Conservation (phyloP, 2,329 filamentous ascomycete species). For the Penicillium sp. region DNA sequence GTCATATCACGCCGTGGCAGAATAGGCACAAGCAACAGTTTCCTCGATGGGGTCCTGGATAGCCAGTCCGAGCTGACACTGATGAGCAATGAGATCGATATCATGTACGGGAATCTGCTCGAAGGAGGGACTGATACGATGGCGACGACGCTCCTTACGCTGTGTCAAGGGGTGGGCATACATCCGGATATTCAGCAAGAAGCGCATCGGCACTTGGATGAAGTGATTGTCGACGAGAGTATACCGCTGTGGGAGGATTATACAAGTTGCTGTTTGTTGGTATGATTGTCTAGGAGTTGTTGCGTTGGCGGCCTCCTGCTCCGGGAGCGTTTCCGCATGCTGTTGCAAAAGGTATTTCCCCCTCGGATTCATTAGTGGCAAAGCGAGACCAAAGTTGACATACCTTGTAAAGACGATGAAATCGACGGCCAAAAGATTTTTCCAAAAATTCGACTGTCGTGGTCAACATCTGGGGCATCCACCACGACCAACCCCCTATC, state of each 20-base stretch:
- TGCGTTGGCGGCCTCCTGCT: slow-evolving; percentile 57
- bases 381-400: not conserved
- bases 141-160: slow-evolving; percentile 43
- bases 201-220: slow-evolving; percentile 56
- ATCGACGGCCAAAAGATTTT: slow-evolving; percentile 53
- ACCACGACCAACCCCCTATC: slow-evolving; percentile 52
- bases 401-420: slow-evolving; percentile 41
- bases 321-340: slow-evolving; percentile 24
- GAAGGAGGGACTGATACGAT: slow-evolving; percentile 49
- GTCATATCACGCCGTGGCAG: slow-evolving; percentile 39
- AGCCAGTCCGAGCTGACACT: slow-evolving; percentile 35
- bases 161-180: slow-evolving; percentile 22
- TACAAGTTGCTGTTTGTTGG: slow-evolving; percentile 45
- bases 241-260: slow-evolving; percentile 52
- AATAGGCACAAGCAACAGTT: slow-evolving; percentile 31
- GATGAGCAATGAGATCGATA: slow-evolving; percentile 48
- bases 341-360: slow-evolving; percentile 31
- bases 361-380: not conserved
- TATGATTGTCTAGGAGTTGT: slow-evolving; percentile 60
- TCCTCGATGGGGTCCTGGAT: slow-evolving; percentile 51
- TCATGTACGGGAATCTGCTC: slow-evolving; percentile 33
- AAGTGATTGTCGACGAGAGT: slow-evolving; percentile 53
- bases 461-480: slow-evolving; percentile 51
- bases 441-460: slow-evolving; percentile 52
- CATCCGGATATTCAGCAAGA: slow-evolving; percentile 31